Evolutionary conservation across 352 stramenopile species (phyloP).

Genomic region (Pythium periplocum): DNA sequence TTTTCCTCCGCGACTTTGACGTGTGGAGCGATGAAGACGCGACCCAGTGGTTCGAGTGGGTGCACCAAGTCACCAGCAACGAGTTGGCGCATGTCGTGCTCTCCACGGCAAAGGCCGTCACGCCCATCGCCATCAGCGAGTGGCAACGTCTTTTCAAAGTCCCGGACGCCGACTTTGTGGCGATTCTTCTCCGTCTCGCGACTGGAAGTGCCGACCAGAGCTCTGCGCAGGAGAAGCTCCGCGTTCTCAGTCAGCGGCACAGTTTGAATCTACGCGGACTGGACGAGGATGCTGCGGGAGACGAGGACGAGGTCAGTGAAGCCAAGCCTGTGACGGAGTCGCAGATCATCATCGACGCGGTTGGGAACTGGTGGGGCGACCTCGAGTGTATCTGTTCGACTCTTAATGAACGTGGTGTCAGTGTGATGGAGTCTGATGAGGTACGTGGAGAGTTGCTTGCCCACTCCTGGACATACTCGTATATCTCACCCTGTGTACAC

Average conservation of each 20-base stretch:
- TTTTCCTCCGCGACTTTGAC: constrained; percentile 59
- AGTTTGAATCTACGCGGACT: constrained; percentile 11
- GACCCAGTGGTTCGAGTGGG: constrained; percentile 43
- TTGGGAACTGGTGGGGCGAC: constrained; percentile 74
- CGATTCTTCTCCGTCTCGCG: constrained; percentile 55
- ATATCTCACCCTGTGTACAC: neutral
- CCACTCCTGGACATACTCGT: neutral
- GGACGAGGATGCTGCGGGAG: neutral
- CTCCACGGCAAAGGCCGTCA: constrained; percentile 34
- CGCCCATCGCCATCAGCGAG: constrained; percentile 31
- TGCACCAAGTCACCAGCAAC: constrained; percentile 33
- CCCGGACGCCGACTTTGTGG: constrained; percentile 37
- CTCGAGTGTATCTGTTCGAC: constrained; percentile 33
- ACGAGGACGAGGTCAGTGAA: constrained; percentile 4
- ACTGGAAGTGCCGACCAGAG: constrained; percentile 37
- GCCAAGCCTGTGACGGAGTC: constrained; percentile 13
- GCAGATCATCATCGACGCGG: constrained; percentile 27
- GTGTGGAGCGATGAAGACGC: constrained; percentile 24
- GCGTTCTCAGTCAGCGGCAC: constrained; percentile 5
- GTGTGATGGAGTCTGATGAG: constrained; percentile 3
- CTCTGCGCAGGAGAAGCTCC: constrained; percentile 47
- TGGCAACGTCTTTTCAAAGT: constrained; percentile 31
- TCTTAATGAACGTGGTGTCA: constrained; percentile 19
- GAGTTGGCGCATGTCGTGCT: constrained; percentile 58
- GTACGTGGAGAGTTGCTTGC: neutral